Percentiles rank a stretch among this genome's conserved stretches.
Conservation (phyloP, 192 early-diverging fungal genomes). For the Coemansia sp. region DNA sequence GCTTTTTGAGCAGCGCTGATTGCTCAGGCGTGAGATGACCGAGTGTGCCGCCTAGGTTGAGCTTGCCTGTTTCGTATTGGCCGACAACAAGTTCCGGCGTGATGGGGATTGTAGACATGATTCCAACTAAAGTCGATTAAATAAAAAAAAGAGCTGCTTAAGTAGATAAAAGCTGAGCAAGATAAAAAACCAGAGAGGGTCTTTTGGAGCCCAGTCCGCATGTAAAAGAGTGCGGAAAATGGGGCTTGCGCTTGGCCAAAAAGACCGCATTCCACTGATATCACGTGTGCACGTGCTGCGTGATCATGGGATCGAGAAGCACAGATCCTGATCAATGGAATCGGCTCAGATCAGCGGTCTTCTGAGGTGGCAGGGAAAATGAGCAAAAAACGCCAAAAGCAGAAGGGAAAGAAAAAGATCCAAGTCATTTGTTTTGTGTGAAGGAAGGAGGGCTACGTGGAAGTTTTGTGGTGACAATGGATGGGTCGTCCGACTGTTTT, state of each 20-base stretch:
- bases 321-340: not conserved
- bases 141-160: too few relatives aligned
- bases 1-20: constrained; percentile 44
- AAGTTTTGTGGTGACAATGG: not conserved
- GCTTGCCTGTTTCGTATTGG: constrained; percentile 49
- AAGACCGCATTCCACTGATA: not conserved
- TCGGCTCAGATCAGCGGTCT: not conserved
- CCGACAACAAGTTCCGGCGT: constrained; percentile 18
- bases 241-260: too few relatives aligned
- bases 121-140: not conserved
- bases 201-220: too few relatives aligned
- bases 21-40: constrained; percentile 53
- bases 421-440: not conserved
- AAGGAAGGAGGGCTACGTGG: not conserved
- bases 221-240: too few relatives aligned
- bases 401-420: not conserved
- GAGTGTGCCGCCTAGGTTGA: constrained; percentile 48
- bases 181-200: too few relatives aligned
- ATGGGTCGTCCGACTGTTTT: not conserved
- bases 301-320: not conserved
- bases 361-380: not conserved
- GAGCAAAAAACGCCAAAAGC: not conserved
- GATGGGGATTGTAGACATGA: not conserved
- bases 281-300: not conserved
- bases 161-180: too few relatives aligned